A percentile compares a stretch with the other conserved stretches of the same genome.
These are phyloP conservation scores for Cryptosporidium muris DNA, from an alignment of 169 alveolate species.

Conservation along the genomic window DNA sequence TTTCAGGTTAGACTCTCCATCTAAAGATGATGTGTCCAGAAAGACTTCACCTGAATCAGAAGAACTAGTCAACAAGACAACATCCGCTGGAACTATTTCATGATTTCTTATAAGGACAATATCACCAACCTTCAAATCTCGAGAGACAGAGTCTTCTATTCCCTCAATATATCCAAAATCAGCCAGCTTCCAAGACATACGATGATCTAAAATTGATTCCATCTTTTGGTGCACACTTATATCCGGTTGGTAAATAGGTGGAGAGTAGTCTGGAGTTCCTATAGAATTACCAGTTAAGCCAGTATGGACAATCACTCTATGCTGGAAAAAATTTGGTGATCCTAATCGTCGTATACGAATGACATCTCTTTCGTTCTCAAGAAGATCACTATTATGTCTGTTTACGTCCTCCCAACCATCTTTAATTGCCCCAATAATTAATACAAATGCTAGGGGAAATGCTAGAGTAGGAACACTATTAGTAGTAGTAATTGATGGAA, in stretches of 20 bases:
- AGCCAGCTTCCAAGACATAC: not conserved
- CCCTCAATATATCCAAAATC: conserved; percentile 43
- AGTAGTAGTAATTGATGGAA: conserved; percentile 75
- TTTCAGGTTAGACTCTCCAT: conserved; percentile 87
- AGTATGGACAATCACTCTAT: not conserved
- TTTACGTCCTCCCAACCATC: conserved; percentile 84
- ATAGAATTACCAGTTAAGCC: conserved; percentile 21
- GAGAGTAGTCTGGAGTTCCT: conserved; percentile 11
- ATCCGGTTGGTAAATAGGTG: conserved; percentile 24
- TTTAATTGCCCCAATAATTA: conserved; percentile 81
- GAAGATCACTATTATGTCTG: conserved; percentile 75
- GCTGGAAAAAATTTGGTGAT: conserved; percentile 21
- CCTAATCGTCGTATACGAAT: conserved; percentile 18
- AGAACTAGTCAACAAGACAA: conserved; percentile 77
- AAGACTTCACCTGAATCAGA: conserved; percentile 77
- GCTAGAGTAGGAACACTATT: conserved; percentile 75
- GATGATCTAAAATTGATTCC: not conserved
- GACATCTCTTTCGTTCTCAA: conserved; percentile 74
- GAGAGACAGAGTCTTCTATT: conserved; percentile 69
- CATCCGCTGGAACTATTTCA: conserved; percentile 89
- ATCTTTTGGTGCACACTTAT: conserved; percentile 11
- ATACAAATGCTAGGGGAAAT: conserved; percentile 80
- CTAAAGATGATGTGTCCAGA: conserved; percentile 85
- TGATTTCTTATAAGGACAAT: conserved; percentile 82
- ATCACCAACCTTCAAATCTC: conserved; percentile 83